Conservation (phyloP, 441 rosid genomes). For the Macaranga tanarius region DNA sequence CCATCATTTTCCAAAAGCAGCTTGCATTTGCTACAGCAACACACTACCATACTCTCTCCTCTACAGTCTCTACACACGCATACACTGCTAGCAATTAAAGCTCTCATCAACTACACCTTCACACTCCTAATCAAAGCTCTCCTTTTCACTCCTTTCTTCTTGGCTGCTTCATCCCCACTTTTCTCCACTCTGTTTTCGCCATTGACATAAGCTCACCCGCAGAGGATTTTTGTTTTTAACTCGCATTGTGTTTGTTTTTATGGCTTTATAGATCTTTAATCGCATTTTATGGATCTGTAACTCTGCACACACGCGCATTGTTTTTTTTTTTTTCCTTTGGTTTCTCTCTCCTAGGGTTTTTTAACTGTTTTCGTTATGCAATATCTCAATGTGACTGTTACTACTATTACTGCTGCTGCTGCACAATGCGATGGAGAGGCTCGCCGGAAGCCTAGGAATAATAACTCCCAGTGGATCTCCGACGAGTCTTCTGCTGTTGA, state of each 20-base stretch:
- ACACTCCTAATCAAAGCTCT: constrained; percentile 11
- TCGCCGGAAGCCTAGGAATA: constrained; percentile 26
- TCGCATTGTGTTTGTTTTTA: too few relatives aligned
- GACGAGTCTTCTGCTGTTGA: constrained; percentile 33
- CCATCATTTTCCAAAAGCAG: constrained; percentile 10
- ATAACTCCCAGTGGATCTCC: constrained; percentile 27
- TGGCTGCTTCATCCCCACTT: too few relatives aligned
- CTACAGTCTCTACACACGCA: too few relatives aligned
- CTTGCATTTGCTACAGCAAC: constrained; percentile 13
- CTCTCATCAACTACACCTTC: not conserved
- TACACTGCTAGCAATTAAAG: constrained; percentile 19
- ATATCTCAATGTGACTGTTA: constrained; percentile 18
- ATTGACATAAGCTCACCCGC: not conserved
- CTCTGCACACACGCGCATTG: constrained; percentile 30
- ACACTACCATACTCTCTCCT: not conserved
- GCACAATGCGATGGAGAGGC: constrained; percentile 37
- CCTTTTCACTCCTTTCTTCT: not conserved
- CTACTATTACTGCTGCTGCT: not conserved
- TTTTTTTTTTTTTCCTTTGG: constrained; percentile 30
- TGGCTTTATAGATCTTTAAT: constrained; percentile 27
- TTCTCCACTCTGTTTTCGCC: not conserved
- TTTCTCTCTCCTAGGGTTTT: constrained; percentile 55
- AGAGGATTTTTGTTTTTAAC: too few relatives aligned
- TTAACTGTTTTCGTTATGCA: not conserved
- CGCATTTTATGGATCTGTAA: constrained; percentile 74